Percentiles rank a stretch among this genome's conserved stretches.
phyloP scores from a whole-genome alignment of 1,139 yeast species.

The Suhomyces yuchorum region DNA sequence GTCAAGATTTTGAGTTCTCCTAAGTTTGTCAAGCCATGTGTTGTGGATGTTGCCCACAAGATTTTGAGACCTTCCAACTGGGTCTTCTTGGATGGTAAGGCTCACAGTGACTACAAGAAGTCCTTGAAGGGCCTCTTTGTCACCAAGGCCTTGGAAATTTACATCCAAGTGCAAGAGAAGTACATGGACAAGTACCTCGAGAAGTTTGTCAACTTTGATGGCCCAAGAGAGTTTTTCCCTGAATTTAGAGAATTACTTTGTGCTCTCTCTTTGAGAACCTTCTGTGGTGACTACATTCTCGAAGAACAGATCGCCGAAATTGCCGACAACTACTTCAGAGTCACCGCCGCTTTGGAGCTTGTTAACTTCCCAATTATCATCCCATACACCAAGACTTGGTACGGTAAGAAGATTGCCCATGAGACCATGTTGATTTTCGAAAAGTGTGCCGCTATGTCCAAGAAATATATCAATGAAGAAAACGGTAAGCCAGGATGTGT shows the following conservation, averaged over 20 bases:
- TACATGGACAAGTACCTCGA: conserved; percentile 81
- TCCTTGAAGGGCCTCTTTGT: conserved; percentile 89
- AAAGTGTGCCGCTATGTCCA: conserved; percentile 83
- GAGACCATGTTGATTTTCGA: conserved; percentile 91
- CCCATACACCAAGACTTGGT: conserved; percentile 97
- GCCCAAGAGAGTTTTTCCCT: conserved; percentile 78
- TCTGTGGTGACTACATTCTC: conserved; percentile 93
- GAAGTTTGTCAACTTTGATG: conserved; percentile 59
- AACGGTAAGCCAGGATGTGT: conserved; percentile 85
- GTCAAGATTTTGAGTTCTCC: conserved; percentile 88
- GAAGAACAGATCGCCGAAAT: conserved; percentile 83
- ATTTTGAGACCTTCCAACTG: conserved; percentile 93
- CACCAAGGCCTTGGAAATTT: conserved; percentile 75
- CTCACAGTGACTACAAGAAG: conserved; percentile 88
- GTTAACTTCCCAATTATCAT: conserved; percentile 96
- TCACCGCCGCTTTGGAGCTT: conserved; percentile 93
- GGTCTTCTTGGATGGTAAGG: conserved; percentile 97
- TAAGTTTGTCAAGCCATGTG: conserved; percentile 90
- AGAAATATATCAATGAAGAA: conserved; percentile 66
- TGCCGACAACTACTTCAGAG: conserved; percentile 87
- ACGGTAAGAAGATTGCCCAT: conserved; percentile 91
- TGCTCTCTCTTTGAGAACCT: conserved; percentile 87
- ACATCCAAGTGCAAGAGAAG: conserved; percentile 80
- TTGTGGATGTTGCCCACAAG: conserved; percentile 93
- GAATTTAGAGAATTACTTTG: conserved; percentile 95